phyloP scores from a whole-genome alignment of 306 rosid species.

The Pyrus betulifolia region DNA sequence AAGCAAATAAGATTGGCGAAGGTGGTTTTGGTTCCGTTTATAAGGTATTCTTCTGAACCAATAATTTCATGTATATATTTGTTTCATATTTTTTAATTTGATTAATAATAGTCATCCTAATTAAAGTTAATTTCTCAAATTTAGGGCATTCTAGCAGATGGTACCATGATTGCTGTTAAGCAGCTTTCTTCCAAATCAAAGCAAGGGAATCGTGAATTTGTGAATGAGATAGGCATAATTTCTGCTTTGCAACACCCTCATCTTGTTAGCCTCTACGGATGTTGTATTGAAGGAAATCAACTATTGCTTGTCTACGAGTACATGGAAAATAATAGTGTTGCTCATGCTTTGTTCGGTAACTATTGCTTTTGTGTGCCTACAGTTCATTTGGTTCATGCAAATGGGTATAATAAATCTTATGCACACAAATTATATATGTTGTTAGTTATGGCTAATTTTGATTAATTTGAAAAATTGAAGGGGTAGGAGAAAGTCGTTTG shows the following conservation, averaged over 20 bases:
- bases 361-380: background rate
- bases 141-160: constrained; percentile 26
- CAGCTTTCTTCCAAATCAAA: constrained; percentile 36
- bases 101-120: no score
- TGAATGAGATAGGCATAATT: constrained; percentile 40
- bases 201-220: constrained; percentile 33
- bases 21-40: constrained; percentile 63
- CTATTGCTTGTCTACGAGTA: constrained; percentile 27
- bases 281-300: constrained; percentile 37
- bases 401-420: background rate
- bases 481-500: background rate
- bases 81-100: background rate
- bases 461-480: constrained; percentile 3
- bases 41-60: constrained; percentile 29
- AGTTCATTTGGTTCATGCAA: background rate
- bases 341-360: constrained; percentile 30
- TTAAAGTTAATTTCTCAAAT: background rate
- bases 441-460: background rate
- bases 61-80: background rate
- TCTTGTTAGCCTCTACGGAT: constrained; percentile 35
- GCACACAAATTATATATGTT: background rate
- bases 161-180: constrained; percentile 21
- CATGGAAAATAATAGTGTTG: constrained; percentile 30
- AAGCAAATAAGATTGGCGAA: constrained; percentile 46
- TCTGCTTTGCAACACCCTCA: constrained; percentile 37